Conservation (phyloP, 2,329 filamentous ascomycete species). For the Epichloe brachyelytri region DNA sequence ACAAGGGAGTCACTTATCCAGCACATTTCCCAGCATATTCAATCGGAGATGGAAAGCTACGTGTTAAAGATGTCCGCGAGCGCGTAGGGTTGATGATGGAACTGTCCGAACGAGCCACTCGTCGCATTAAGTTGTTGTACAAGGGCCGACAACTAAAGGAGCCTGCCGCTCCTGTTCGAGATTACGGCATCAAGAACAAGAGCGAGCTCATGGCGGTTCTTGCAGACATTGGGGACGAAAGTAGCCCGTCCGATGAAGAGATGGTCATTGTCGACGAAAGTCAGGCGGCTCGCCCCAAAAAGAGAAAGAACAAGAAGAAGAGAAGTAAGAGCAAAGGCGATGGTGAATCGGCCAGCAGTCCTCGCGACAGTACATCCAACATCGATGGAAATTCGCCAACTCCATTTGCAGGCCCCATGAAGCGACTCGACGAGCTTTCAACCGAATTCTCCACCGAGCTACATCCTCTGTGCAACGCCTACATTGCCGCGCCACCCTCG, state of each 20-base stretch:
- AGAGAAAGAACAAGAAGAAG: slow-evolving; percentile 30
- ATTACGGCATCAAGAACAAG: slow-evolving; percentile 49
- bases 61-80: slow-evolving; percentile 51
- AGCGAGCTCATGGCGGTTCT: slow-evolving; percentile 42
- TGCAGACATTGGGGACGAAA: slow-evolving; percentile 24
- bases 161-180: slow-evolving; percentile 40
- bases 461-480: slow-evolving; percentile 52
- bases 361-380: slow-evolving; percentile 30
- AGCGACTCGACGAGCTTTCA: slow-evolving; percentile 55
- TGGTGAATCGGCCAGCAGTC: slow-evolving; percentile 29
- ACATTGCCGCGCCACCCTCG: slow-evolving; percentile 46
- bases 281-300: slow-evolving; percentile 26
- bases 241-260: slow-evolving; percentile 28
- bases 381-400: slow-evolving; percentile 18
- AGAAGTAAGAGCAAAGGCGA: slow-evolving; percentile 22
- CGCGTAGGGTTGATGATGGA: slow-evolving; percentile 56
- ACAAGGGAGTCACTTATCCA: slow-evolving; percentile 51
- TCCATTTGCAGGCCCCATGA: slow-evolving; percentile 23
- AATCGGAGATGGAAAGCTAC: slow-evolving; percentile 61
- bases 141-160: slow-evolving; percentile 61
- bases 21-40: slow-evolving; percentile 63
- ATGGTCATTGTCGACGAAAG: slow-evolving; percentile 27
- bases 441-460: slow-evolving; percentile 51
- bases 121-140: slow-evolving; percentile 55
- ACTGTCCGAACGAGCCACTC: slow-evolving; percentile 37